Evolutionary conservation across 106 monocot species (phyloP).

Genomic region (Allium fistulosum): DNA sequence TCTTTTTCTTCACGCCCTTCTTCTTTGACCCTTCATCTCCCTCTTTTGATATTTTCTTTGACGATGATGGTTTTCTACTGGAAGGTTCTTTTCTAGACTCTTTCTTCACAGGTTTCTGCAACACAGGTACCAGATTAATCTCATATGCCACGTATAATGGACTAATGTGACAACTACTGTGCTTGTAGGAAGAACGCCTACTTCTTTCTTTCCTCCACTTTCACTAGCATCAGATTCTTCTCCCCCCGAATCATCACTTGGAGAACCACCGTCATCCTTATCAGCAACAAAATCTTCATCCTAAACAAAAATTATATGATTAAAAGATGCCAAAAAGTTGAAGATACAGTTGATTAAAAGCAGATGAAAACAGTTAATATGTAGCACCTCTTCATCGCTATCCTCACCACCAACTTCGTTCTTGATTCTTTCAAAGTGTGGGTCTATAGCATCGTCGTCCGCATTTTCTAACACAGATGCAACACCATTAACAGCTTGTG

Average conservation of each 20-base stretch:
- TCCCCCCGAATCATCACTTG: slow-evolving; percentile 79
- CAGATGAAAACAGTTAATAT: not conserved
- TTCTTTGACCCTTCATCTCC: slow-evolving; percentile 81
- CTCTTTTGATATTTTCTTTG: slow-evolving; percentile 50
- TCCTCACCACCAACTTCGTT: slow-evolving; percentile 75
- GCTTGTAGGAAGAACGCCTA: slow-evolving; percentile 4
- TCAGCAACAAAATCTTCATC: slow-evolving; percentile 99
- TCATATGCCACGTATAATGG: no score
- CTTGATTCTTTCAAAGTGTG: slow-evolving; percentile 80
- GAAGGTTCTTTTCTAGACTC: slow-evolving; percentile 52
- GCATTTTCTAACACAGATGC: slow-evolving; percentile 55
- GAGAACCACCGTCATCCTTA: slow-evolving; percentile 92
- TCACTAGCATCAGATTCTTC: slow-evolving; percentile 89
- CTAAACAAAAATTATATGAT: slow-evolving; percentile 20
- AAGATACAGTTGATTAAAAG: not conserved
- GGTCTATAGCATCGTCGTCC: slow-evolving; percentile 93
- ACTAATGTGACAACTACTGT: not conserved
- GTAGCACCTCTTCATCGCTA: slow-evolving; percentile 85
- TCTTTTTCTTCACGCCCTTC: slow-evolving; percentile 76
- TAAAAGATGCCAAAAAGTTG: not conserved
- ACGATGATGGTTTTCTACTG: slow-evolving; percentile 37
- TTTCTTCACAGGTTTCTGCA: slow-evolving; percentile 59
- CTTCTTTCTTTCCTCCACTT: slow-evolving; percentile 70
- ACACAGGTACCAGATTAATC: not conserved
- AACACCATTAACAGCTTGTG: slow-evolving; percentile 51